phyloP scores from a whole-genome alignment of 2,329 filamentous ascomycete genomes.

The Fusarium sublunatum region DNA sequence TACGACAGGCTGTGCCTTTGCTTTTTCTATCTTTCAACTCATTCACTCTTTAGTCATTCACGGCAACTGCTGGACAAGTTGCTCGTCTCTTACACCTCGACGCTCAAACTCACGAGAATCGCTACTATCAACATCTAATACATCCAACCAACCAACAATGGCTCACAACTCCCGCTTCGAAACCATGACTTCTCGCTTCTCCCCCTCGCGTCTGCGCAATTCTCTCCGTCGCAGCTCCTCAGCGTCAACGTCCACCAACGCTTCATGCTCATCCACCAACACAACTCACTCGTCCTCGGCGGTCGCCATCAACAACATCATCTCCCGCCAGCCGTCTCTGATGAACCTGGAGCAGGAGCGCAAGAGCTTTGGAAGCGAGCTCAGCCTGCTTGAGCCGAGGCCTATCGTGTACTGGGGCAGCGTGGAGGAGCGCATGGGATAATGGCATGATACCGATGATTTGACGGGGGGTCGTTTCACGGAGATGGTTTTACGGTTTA shows the following conservation, averaged over 20 bases:
- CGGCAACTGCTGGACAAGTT: conserved; percentile 45
- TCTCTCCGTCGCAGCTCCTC: conserved; percentile 65
- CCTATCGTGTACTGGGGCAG: conserved; percentile 73
- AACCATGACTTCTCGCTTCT: conserved; percentile 63
- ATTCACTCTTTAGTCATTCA: conserved; percentile 25
- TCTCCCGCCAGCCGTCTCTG: conserved; percentile 68
- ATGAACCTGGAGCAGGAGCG: conserved; percentile 69
- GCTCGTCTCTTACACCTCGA: conserved; percentile 6
- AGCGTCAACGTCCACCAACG: conserved; percentile 50
- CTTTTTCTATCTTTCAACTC: conserved; percentile 15
- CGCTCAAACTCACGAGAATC: background rate
- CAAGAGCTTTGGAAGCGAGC: conserved; percentile 62
- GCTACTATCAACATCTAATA: conserved; percentile 11
- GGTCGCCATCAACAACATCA: conserved; percentile 68
- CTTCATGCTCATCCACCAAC: conserved; percentile 57
- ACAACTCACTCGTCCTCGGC: conserved; percentile 59
- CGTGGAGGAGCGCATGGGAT: conserved; percentile 68
- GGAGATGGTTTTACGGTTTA: conserved; percentile 12
- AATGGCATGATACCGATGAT: conserved; percentile 23
- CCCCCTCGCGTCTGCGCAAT: conserved; percentile 60
- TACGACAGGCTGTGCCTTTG: conserved; percentile 43
- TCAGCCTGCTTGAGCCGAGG: conserved; percentile 69
- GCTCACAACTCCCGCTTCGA: conserved; percentile 58
- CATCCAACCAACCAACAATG: conserved; percentile 22
- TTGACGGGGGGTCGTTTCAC: conserved; percentile 6